Evolutionary conservation across 257 asterid species (phyloP).

Genomic region (Handroanthus guayacan): DNA sequence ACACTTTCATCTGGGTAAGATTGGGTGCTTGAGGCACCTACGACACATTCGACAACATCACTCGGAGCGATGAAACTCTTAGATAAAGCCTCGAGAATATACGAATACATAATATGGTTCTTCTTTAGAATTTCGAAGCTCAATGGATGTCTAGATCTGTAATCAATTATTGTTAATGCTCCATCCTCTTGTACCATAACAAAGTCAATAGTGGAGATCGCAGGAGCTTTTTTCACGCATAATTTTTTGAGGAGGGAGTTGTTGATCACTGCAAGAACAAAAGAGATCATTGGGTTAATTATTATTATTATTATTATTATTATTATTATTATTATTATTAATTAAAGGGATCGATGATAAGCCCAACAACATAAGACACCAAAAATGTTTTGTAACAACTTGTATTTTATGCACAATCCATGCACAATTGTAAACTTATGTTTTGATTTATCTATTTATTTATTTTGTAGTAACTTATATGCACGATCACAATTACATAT

Average conservation of each 20-base stretch:
- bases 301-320: too few species aligned
- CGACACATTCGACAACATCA: constrained; percentile 46
- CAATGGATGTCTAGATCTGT: constrained; percentile 37
- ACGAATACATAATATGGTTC: constrained; percentile 54
- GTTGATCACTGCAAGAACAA: neutral
- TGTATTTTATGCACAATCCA: too few species aligned
- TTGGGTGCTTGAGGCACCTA: constrained; percentile 64
- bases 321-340: too few species aligned
- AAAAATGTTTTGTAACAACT: too few species aligned
- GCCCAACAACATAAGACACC: too few species aligned
- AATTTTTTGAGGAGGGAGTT: neutral
- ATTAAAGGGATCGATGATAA: too few species aligned
- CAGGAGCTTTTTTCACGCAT: neutral
- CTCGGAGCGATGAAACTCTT: constrained; percentile 33
- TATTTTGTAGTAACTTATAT: too few species aligned
- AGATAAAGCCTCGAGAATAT: constrained; percentile 43
- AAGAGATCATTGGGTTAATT: too few species aligned
- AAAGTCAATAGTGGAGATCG: constrained; percentile 32
- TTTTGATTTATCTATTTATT: too few species aligned
- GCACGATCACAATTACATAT: too few species aligned
- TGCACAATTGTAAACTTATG: too few species aligned
- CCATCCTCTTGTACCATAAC: constrained; percentile 16
- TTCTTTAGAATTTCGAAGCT: constrained; percentile 36
- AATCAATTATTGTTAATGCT: constrained; percentile 5
- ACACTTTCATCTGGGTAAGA: constrained; percentile 53